Evolutionary conservation across 345 rosid genomes (phyloP).

Genomic region (Mercurialis annua): DNA sequence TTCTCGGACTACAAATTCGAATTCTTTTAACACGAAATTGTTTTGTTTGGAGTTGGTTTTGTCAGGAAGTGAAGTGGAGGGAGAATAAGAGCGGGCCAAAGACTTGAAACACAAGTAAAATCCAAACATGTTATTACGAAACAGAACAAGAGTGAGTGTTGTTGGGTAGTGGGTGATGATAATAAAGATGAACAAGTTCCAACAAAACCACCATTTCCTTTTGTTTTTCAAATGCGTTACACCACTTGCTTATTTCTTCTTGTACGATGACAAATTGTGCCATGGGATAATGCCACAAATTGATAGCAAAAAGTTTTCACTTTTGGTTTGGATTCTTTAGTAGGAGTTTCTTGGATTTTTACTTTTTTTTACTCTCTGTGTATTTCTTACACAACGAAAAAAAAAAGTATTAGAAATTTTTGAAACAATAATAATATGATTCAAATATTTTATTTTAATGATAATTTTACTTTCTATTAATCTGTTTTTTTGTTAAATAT

Average conservation of each 20-base stretch:
- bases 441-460: too few species aligned
- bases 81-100: slow-evolving; percentile 57
- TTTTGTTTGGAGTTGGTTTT: slow-evolving; percentile 4
- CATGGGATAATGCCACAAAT: slow-evolving; percentile 20
- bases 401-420: too few species aligned
- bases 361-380: too few species aligned
- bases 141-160: slow-evolving; percentile 41
- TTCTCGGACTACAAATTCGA: slow-evolving; percentile 42
- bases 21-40: not conserved
- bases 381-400: too few species aligned
- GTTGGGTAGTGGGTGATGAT: slow-evolving; percentile 49
- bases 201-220: slow-evolving; percentile 43
- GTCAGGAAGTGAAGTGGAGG: slow-evolving; percentile 19
- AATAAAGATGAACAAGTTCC: slow-evolving; percentile 22
- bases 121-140: slow-evolving; percentile 46
- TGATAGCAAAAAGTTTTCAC: slow-evolving; percentile 13
- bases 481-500: too few species aligned
- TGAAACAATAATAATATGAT: too few species aligned
- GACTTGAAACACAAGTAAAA: too few species aligned
- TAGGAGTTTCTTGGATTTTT: slow-evolving; percentile 13
- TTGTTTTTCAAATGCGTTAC: slow-evolving; percentile 14
- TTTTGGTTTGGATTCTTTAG: slow-evolving; percentile 25
- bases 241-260: slow-evolving; percentile 24
- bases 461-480: too few species aligned
- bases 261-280: slow-evolving; percentile 28